Conservation (phyloP, 192 early-diverging fungal species). For the Linderina pennispora region DNA sequence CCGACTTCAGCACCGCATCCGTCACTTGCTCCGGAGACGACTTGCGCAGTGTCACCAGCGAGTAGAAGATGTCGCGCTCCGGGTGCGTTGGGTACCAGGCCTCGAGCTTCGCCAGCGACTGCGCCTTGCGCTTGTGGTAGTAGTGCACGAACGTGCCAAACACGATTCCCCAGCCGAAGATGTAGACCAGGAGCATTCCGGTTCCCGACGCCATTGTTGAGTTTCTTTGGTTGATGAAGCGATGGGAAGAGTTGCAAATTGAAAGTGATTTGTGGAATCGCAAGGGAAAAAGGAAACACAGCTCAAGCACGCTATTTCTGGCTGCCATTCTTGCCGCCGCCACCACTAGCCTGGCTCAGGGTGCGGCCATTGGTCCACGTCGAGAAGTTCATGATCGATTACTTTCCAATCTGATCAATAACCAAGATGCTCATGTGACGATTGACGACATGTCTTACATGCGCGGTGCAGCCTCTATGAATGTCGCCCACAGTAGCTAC, state of each 20-base stretch:
- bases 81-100: constrained; percentile 65
- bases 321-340: no score
- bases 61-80: constrained; percentile 59
- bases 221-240: not conserved
- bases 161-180: constrained; percentile 47
- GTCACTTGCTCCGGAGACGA: constrained; percentile 42
- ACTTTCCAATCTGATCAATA: no score
- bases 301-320: no score
- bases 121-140: constrained; percentile 49
- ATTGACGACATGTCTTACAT: no score
- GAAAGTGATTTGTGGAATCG: no score
- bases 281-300: no score
- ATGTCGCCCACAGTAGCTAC: no score
- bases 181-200: constrained; percentile 45
- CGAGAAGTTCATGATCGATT: no score
- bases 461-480: no score
- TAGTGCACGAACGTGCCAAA: constrained; percentile 50
- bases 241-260: constrained; percentile 1
- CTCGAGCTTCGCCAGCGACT: constrained; percentile 46
- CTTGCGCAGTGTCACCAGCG: constrained; percentile 52
- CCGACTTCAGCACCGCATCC: constrained; percentile 57
- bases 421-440: no score
- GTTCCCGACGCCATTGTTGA: constrained; percentile 44
- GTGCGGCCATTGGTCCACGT: no score
- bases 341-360: no score